A percentile compares a stretch with the other conserved stretches of the same genome.
These are phyloP conservation scores for Penicillium coffeae DNA, from an alignment of 495 filamentous ascomycete genomes.

Conservation along the genomic window DNA sequence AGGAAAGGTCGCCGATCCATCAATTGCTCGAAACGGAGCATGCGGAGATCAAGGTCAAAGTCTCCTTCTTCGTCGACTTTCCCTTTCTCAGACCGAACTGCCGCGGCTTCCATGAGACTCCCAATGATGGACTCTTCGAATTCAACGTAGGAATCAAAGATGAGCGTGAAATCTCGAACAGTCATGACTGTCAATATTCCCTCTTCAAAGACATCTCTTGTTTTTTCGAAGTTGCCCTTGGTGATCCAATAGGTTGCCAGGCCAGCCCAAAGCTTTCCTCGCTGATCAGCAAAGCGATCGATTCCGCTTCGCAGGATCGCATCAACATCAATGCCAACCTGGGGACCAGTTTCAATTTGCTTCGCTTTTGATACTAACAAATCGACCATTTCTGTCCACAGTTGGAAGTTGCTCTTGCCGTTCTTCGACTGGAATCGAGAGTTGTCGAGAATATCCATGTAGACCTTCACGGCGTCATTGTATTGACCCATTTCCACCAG, in stretches of 20 bases:
- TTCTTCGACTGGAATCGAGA: slow-evolving; percentile 87
- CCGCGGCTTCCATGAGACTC: slow-evolving; percentile 83
- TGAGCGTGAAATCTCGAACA: slow-evolving; percentile 93
- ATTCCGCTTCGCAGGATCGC: slow-evolving; percentile 92
- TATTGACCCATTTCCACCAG: slow-evolving; percentile 78
- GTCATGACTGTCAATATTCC: slow-evolving; percentile 98
- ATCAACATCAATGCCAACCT: slow-evolving; percentile 85
- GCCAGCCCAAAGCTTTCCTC: slow-evolving; percentile 94
- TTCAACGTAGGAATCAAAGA: slow-evolving; percentile 95
- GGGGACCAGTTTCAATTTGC: slow-evolving; percentile 74
- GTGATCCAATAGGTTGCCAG: slow-evolving; percentile 97
- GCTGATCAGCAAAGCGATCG: slow-evolving; percentile 86
- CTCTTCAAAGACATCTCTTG: slow-evolving; percentile 92
- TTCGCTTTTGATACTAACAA: slow-evolving; percentile 87
- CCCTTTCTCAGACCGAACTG: slow-evolving; percentile 75
- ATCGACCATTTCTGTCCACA: slow-evolving; percentile 99
- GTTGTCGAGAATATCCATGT: slow-evolving; percentile 93
- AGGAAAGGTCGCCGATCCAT: slow-evolving; percentile 98
- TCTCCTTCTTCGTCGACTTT: slow-evolving; percentile 81
- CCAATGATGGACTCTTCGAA: slow-evolving; percentile 96
- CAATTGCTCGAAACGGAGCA: slow-evolving; percentile 96
- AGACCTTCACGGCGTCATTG: slow-evolving; percentile 88
- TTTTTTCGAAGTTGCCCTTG: slow-evolving; percentile 84
- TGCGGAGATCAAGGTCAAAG: slow-evolving; percentile 92
- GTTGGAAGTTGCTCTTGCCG: slow-evolving; percentile 89